Percentiles rank a stretch among this genome's conserved stretches.
Evolutionary conservation across 768 basidiomycete species (phyloP).

Genomic region (Lactarius sanguifluus): DNA sequence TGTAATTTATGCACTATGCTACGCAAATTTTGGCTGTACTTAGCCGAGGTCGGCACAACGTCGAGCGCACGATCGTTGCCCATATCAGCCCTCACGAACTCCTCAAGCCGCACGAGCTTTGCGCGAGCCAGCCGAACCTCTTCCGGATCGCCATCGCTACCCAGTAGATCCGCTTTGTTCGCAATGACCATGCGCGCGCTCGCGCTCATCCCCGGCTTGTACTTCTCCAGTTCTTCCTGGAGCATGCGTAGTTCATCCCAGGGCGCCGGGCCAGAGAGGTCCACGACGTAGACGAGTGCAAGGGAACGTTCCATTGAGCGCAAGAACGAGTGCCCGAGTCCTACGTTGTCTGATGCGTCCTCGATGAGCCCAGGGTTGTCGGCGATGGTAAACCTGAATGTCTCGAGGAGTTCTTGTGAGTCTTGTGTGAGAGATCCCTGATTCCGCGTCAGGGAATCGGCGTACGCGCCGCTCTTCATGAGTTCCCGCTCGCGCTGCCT

Average conservation of each 20-base stretch:
- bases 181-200: slow-evolving; percentile 82
- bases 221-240: slow-evolving; percentile 79
- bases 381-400: slow-evolving; percentile 89
- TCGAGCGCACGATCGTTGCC: slow-evolving; percentile 46
- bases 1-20: slow-evolving; percentile 69
- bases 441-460: slow-evolving; percentile 52
- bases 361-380: slow-evolving; percentile 95
- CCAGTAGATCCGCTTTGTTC: slow-evolving; percentile 93
- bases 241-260: slow-evolving; percentile 76
- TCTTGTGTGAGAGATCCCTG: slow-evolving; percentile 33
- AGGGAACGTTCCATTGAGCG: slow-evolving; percentile 90
- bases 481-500: slow-evolving; percentile 44
- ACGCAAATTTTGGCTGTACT: slow-evolving; percentile 77
- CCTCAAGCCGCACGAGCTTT: slow-evolving; percentile 57
- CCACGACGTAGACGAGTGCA: slow-evolving; percentile 90
- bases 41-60: slow-evolving; percentile 82
- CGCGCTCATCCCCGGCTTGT: slow-evolving; percentile 72
- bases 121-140: slow-evolving; percentile 51
- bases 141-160: slow-evolving; percentile 41
- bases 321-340: slow-evolving; percentile 91
- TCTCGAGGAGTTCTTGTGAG: slow-evolving; percentile 46
- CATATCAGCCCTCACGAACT: slow-evolving; percentile 54
- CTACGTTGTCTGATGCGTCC: slow-evolving; percentile 82
- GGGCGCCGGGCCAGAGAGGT: slow-evolving; percentile 71
- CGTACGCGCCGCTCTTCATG: slow-evolving; percentile 53